Base-by-base conservation (phyloP, 441 rosid species). In the Populus trichocarpa region DNA sequence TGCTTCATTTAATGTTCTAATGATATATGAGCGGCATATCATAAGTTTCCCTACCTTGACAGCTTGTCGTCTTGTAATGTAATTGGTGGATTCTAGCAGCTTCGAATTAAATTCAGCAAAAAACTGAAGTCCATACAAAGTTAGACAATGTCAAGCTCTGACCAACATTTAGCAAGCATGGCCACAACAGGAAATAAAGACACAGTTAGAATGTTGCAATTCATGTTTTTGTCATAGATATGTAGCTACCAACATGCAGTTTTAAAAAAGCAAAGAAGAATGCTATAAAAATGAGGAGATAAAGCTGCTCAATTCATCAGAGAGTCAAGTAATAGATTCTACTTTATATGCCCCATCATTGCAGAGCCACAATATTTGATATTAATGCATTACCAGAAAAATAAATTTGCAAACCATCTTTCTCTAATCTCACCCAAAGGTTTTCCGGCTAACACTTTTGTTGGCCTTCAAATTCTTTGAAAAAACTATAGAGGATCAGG, bases 61-160 rank as follows among this genome's bases (percentile, higher is more conserved):
- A 30, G 32, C 32, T 30, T 30, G 32, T 3, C 42, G 88, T 84
- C 99, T 90, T 32, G 99, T 94, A 71, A 96, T 90, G 73, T 94
- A 96, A 85, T 92, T 96, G 79, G 80, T 69, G 76, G 99, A 96
- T 85, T 96, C 96, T 83, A 94, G 90, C 83, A 94, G 83, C 89
- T 92, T 92, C 18, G 92, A 87, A 86, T 92, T 92, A 78, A 89
- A 94, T 66, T 90, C 99, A 23, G 88, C 88, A 28, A 94, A 96
- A 82, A 96, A 96, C 99, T 96, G 84, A 81, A 84, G 82, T 72
- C 76, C 59, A 50, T 40, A 75, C 25, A 53, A 70, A 40, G 72
- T 59, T 6, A 30, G 53, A 76, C 32, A 63, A 50, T 13, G 71
- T 72, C 64, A 46, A 75, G 26, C 73, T 71, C 53, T 20, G 61